These are phyloP conservation scores for Botrytis elliptica DNA, from an alignment of 2,329 filamentous ascomycete genomes.

Conservation along the genomic window DNA sequence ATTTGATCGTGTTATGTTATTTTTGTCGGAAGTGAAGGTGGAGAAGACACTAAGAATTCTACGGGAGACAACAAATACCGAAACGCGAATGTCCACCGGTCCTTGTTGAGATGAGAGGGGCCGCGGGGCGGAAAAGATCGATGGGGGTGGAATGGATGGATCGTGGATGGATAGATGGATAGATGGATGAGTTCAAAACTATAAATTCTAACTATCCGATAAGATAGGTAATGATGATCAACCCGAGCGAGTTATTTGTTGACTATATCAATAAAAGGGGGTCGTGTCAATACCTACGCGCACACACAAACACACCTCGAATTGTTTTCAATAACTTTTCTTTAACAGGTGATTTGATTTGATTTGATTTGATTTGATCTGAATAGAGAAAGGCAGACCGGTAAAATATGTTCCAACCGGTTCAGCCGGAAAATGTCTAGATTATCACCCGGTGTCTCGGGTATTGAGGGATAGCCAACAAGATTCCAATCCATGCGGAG, in stretches of 20 bases:
- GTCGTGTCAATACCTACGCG: background rate
- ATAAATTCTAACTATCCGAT: background rate
- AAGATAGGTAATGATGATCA: background rate
- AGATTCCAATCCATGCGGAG: background rate
- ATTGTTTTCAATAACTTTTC: background rate
- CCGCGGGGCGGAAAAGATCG: background rate
- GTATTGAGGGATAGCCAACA: background rate
- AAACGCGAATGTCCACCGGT: background rate
- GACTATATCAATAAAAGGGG: background rate
- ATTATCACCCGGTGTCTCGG: conserved; percentile 6
- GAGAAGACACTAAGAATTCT: conserved; percentile 1
- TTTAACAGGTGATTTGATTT: background rate
- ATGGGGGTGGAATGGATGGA: background rate
- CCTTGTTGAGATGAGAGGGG: background rate
- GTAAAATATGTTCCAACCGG: background rate
- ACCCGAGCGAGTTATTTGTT: background rate
- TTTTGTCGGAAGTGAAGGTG: background rate
- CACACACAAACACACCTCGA: background rate
- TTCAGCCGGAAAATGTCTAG: conserved; percentile 1
- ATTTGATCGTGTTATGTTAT: background rate
- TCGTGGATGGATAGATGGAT: too few relatives aligned
- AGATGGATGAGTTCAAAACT: background rate
- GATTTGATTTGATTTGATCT: too few relatives aligned
- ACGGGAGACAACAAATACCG: conserved; percentile 11
- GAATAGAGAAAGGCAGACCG: background rate